A percentile compares a stretch with the other conserved stretches of the same genome.
These are phyloP conservation scores for Coemansia sp. DNA, from an alignment of 192 early-diverging fungal genomes.

Conservation along the genomic window DNA sequence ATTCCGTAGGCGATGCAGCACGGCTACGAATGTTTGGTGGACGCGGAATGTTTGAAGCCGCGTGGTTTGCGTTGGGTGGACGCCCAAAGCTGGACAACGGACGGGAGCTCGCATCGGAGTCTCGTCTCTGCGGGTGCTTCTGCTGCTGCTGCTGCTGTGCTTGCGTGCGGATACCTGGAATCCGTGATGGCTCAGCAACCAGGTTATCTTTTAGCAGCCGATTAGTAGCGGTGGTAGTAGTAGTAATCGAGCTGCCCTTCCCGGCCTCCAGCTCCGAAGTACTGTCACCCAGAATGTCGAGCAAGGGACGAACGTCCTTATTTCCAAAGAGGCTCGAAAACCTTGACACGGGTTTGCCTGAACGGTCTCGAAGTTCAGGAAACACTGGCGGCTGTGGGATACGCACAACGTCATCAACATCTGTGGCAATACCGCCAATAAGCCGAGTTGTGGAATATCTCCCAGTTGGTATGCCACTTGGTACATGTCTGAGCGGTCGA, in stretches of 20 bases:
- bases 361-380: constrained; percentile 35
- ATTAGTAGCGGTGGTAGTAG: constrained; percentile 1
- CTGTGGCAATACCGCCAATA: constrained; percentile 41
- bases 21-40: constrained; percentile 38
- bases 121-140: constrained; percentile 5
- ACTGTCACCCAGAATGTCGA: constrained; percentile 31
- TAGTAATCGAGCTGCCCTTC: background rate
- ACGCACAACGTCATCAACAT: constrained; percentile 31
- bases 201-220: constrained; percentile 3
- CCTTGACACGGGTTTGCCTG: constrained; percentile 21
- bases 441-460: constrained; percentile 34
- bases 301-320: constrained; percentile 27
- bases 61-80: constrained; percentile 22
- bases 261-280: background rate
- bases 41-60: constrained; percentile 41
- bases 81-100: constrained; percentile 43
- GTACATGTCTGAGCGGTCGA: constrained; percentile 2
- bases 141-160: constrained; percentile 3
- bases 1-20: constrained; percentile 57
- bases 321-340: constrained; percentile 18
- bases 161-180: constrained; percentile 34
- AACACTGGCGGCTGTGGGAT: constrained; percentile 39
- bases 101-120: constrained; percentile 5
- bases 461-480: constrained; percentile 2
- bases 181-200: constrained; percentile 31